A percentile compares a stretch with the other conserved stretches of the same genome.
Evolutionary conservation across 2,329 filamentous ascomycete genomes (phyloP).

Genomic region (Stagonosporopsis chrysanthemi): DNA sequence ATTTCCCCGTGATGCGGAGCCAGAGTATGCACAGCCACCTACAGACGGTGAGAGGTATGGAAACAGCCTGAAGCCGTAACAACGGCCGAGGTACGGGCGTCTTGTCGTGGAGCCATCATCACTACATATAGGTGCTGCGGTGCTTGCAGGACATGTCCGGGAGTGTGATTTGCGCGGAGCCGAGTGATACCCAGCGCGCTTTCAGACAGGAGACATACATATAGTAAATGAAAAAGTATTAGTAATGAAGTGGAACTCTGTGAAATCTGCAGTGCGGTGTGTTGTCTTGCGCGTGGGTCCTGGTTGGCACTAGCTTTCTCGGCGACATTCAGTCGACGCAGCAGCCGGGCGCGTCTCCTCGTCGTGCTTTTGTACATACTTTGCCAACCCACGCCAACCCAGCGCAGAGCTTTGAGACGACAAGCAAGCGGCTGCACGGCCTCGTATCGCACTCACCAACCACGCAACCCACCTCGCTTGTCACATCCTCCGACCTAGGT

Average conservation of each 20-base stretch:
- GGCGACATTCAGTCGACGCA: constrained; percentile 19
- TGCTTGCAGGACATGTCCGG: neutral
- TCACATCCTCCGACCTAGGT: constrained; percentile 14
- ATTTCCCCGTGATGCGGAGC: neutral
- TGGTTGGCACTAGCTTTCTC: constrained; percentile 23
- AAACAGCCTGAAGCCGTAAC: neutral
- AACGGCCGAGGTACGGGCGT: constrained; percentile 15
- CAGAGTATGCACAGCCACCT: neutral
- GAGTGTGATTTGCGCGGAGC: neutral
- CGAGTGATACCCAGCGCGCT: constrained; percentile 16
- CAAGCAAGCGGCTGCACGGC: constrained; percentile 29
- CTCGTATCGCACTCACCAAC: constrained; percentile 21
- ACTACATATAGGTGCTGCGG: constrained; percentile 15
- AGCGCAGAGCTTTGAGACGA: constrained; percentile 26
- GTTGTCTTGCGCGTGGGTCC: constrained; percentile 17
- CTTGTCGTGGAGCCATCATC: constrained; percentile 13
- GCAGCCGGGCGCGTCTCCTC: constrained; percentile 28
- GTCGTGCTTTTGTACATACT: constrained; percentile 22
- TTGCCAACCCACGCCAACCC: constrained; percentile 29
- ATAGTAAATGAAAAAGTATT: constrained; percentile 8
- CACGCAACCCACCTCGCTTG: constrained; percentile 14
- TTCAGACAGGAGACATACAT: neutral
- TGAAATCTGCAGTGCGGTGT: constrained; percentile 23
- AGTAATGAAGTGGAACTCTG: constrained; percentile 20
- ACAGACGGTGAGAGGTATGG: constrained; percentile 1